These are phyloP conservation scores for Curvularia spicifera DNA, from an alignment of 2,329 filamentous ascomycete genomes.

Conservation along the genomic window DNA sequence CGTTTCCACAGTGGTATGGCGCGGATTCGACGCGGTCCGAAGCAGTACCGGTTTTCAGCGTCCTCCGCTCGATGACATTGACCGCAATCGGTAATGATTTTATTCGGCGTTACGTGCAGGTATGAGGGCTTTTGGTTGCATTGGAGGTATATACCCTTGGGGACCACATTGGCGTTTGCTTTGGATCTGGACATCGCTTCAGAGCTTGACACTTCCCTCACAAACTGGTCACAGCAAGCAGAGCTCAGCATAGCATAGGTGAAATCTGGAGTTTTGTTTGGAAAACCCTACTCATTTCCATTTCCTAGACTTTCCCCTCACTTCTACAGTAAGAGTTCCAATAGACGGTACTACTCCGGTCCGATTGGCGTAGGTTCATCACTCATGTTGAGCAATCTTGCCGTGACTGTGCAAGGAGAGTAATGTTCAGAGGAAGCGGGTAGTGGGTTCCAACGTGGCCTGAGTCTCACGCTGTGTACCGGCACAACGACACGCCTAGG, in stretches of 20 bases:
- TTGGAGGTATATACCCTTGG: conserved; percentile 28
- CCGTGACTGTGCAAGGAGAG: not conserved
- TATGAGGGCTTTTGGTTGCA: conserved; percentile 20
- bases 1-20: conserved; percentile 46
- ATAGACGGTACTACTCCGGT: not conserved
- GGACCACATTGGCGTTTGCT: conserved; percentile 19
- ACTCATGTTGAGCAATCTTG: not conserved
- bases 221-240: not conserved
- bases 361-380: not conserved
- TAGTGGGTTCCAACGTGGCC: not conserved
- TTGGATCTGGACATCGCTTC: not conserved
- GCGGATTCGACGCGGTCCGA: conserved; percentile 44
- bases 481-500: not conserved
- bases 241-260: not conserved
- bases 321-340: not conserved
- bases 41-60: conserved; percentile 40
- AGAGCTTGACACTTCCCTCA: not conserved
- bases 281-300: conserved; percentile 8
- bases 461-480: not conserved
- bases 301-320: not conserved
- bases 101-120: conserved; percentile 9
- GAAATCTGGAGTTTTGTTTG: not conserved
- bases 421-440: not conserved
- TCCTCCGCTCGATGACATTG: conserved; percentile 39
- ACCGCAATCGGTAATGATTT: conserved; percentile 41